Evolutionary conservation across 1,139 yeast species (phyloP).

Genomic region (Candida neerlandica): DNA sequence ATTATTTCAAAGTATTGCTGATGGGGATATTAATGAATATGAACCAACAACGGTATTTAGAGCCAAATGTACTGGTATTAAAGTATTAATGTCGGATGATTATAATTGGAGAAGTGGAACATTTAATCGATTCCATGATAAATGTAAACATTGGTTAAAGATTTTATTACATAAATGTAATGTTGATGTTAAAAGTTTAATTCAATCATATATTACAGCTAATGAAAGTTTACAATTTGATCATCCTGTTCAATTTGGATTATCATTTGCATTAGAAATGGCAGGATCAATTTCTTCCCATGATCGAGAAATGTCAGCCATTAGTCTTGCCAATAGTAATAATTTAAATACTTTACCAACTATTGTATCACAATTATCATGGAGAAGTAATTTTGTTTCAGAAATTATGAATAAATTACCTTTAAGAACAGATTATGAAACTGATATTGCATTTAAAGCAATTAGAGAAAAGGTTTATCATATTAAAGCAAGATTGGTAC

Average conservation of each 20-base stretch:
- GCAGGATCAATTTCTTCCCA: slow-evolving; percentile 70
- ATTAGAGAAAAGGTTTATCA: slow-evolving; percentile 22
- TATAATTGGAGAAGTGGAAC: slow-evolving; percentile 75
- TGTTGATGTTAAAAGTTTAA: slow-evolving; percentile 74
- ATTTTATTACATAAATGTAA: slow-evolving; percentile 56
- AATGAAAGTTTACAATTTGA: slow-evolving; percentile 34
- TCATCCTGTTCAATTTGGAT: slow-evolving; percentile 66
- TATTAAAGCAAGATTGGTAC: slow-evolving; percentile 17
- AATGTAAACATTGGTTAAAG: slow-evolving; percentile 69
- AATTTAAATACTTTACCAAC: slow-evolving; percentile 66
- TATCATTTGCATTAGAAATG: slow-evolving; percentile 87
- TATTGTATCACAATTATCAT: slow-evolving; percentile 75
- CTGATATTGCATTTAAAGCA: slow-evolving; percentile 26
- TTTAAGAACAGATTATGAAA: slow-evolving; percentile 32
- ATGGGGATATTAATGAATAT: slow-evolving; percentile 77
- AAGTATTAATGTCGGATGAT: slow-evolving; percentile 74
- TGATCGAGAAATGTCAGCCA: slow-evolving; percentile 57
- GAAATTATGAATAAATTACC: slow-evolving; percentile 42
- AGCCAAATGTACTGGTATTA: slow-evolving; percentile 59
- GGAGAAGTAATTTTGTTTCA: slow-evolving; percentile 60
- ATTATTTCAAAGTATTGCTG: slow-evolving; percentile 77
- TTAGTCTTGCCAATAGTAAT: slow-evolving; percentile 27
- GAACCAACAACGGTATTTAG: slow-evolving; percentile 75
- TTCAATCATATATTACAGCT: slow-evolving; percentile 69
- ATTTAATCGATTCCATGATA: slow-evolving; percentile 57